Base-by-base conservation (phyloP, 139 green algal genomes). In the Axilococcus clingmanii region DNA sequence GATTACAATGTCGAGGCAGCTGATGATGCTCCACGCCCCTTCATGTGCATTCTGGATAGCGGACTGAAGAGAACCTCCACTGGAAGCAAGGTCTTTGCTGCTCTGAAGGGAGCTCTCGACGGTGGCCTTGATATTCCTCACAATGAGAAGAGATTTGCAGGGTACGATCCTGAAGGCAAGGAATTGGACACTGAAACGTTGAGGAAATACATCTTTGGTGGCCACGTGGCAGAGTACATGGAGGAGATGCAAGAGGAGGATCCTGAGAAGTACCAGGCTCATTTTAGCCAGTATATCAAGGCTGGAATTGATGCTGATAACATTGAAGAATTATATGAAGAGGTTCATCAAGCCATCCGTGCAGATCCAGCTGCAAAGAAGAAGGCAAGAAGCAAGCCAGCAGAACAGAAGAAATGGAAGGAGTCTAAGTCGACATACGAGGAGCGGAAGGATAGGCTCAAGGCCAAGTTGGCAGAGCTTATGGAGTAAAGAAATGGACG, bases 171-270 rank as follows among this genome's bases (percentile, higher is more conserved):
- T 9, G 79, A 91, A 27, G 61, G 53, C 72, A 97, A 97, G 82
- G 75, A 77, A 60, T 73, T 94, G 31, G 91, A 99, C 57, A 52
- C 87, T 14, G 92, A 99, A 65, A 69, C 56, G 35, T 63, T 95
- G 60, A 67, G 72, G 46, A 94, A 88, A 72, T 94, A 95, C 79
- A 93, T 96, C 71, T 80, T 83, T 55, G 90, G 90, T 48, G 82
- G 87, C 46, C 86, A 98, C 56, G 85, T 99, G 19, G 73, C 73
- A 4, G 92, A 97, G 76, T 99, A 99, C 87, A 97, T 98, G 89
- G 77, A 85, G 68, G 69, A 84, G 60, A 84, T 94, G 78, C 57
- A 88, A 72, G 89, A 97, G 76, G 91, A 98, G 77, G 83, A 94
- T 62, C 81, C 85, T 1, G 92, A 98, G 71, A 95, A 95, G 77